phyloP scores from a whole-genome alignment of 2,329 filamentous ascomycete genomes.

The Colletotrichum siamense region DNA sequence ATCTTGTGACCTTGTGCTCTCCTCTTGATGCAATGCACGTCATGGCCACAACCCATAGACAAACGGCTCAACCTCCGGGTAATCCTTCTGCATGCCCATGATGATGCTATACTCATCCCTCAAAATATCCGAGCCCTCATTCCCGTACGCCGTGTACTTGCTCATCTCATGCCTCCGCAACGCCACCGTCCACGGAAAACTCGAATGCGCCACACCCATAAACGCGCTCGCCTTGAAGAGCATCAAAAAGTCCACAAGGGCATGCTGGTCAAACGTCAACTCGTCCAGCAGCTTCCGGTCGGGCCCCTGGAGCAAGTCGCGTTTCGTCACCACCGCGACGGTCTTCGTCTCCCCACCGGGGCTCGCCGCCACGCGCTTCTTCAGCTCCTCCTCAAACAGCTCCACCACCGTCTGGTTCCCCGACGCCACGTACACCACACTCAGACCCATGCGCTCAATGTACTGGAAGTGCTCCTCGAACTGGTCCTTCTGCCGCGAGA shows the following conservation, averaged over 20 bases:
- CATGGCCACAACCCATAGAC: constrained; percentile 34
- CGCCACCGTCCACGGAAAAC: constrained; percentile 37
- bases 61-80: constrained; percentile 34
- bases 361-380: neutral
- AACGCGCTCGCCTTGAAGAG: constrained; percentile 36
- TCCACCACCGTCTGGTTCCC: constrained; percentile 33
- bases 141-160: constrained; percentile 28
- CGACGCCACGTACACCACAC: constrained; percentile 33
- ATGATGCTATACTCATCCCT: constrained; percentile 35
- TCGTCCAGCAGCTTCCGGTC: constrained; percentile 24
- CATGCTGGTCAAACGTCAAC: constrained; percentile 38
- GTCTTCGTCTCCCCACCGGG: neutral
- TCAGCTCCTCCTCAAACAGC: constrained; percentile 26
- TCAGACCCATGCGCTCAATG: constrained; percentile 27
- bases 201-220: constrained; percentile 37
- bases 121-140: constrained; percentile 34
- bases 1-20: neutral
- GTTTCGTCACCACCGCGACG: constrained; percentile 35
- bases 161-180: constrained; percentile 37
- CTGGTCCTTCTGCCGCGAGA: constrained; percentile 34
- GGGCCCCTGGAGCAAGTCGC: constrained; percentile 29
- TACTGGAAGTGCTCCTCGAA: constrained; percentile 33
- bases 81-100: constrained; percentile 35
- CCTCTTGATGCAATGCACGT: neutral
- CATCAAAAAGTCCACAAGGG: constrained; percentile 35